Percentiles rank a stretch among this genome's conserved stretches.
These are phyloP conservation scores for Penicillium egyptiacum DNA, from an alignment of 495 filamentous ascomycete genomes.

Conservation along the genomic window DNA sequence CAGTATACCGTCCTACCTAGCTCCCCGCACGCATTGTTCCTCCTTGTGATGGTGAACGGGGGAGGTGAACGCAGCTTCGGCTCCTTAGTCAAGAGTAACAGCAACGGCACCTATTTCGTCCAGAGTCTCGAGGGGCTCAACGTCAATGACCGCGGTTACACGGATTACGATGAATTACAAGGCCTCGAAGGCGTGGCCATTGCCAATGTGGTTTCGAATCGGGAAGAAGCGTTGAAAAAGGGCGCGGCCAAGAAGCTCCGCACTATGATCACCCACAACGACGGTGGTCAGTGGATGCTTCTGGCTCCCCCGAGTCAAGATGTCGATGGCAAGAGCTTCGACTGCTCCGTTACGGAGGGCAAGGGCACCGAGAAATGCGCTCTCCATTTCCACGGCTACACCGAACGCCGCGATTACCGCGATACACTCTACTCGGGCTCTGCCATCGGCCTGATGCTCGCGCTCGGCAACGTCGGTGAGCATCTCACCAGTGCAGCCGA, in stretches of 20 bases:
- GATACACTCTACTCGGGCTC: constrained; percentile 85
- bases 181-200: constrained; percentile 86
- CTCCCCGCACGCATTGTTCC: constrained; percentile 86
- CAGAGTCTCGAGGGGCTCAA: constrained; percentile 76
- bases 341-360: constrained; percentile 57
- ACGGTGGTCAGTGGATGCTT: constrained; percentile 81
- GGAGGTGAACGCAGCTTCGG: constrained; percentile 65
- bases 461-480: constrained; percentile 84
- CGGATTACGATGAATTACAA: constrained; percentile 95
- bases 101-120: constrained; percentile 93
- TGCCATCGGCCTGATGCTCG: constrained; percentile 90
- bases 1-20: constrained; percentile 92
- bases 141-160: constrained; percentile 68
- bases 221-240: constrained; percentile 55
- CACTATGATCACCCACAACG: constrained; percentile 92
- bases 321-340: constrained; percentile 64
- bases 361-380: constrained; percentile 64
- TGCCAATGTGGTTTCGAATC: constrained; percentile 80
- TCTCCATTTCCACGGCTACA: constrained; percentile 92
- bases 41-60: constrained; percentile 78
- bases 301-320: constrained; percentile 68
- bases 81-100: constrained; percentile 95
- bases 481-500: constrained; percentile 54
- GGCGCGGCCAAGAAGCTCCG: constrained; percentile 75
- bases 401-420: constrained; percentile 73